Base-by-base conservation (phyloP, 768 basidiomycete genomes). In the Russula foetens region DNA sequence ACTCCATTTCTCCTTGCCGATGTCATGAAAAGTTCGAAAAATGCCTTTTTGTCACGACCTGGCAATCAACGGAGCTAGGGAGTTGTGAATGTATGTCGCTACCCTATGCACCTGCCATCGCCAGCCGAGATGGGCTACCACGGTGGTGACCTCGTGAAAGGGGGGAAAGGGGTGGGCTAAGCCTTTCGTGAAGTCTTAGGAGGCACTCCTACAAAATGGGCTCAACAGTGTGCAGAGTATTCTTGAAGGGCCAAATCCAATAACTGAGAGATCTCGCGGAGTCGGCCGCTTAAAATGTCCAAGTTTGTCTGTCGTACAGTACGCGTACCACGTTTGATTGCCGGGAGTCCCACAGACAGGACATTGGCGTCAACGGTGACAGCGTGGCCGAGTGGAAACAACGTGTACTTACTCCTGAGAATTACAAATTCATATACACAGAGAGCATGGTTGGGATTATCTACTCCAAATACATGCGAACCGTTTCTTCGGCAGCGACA, bases 141-240 rank as follows among this genome's bases (percentile, higher is more conserved):
- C 81, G 3, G 82, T 86, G 74, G 83, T 75, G 23, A 68, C 85
- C 49, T 90, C 91, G 0, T 71, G 75, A 31, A 72, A 75, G 91
- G 89, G 1, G 89, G 90, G 0, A 90, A 92, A 73, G 76, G 92
- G 90, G 29, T 93, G 90, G 90, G 91, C 90, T 66, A 81, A 88
- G 71, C 71, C 64, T n/a, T 48, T 58, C n/a, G 48, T 45, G 11
- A 62, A 60, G 21, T 63, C 53, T 9, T 45, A 58, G 24, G 60
- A 55, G 21, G 23, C 33, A 45, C 58, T 1, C 70, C 72, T 15
- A 70, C 71, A 48, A 75, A 88, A 54, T 91, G 89, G 88, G 76
- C n/a, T 86, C 52, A 82, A 76, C 14, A 35, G 8, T 35, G 35
- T 7, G n/a, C 74, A 77, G 62, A 89, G 88, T 15, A 26, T 88